These are phyloP conservation scores for Paraconiothyrium brasiliense DNA, from an alignment of 2,329 filamentous ascomycete species.

Conservation along the genomic window DNA sequence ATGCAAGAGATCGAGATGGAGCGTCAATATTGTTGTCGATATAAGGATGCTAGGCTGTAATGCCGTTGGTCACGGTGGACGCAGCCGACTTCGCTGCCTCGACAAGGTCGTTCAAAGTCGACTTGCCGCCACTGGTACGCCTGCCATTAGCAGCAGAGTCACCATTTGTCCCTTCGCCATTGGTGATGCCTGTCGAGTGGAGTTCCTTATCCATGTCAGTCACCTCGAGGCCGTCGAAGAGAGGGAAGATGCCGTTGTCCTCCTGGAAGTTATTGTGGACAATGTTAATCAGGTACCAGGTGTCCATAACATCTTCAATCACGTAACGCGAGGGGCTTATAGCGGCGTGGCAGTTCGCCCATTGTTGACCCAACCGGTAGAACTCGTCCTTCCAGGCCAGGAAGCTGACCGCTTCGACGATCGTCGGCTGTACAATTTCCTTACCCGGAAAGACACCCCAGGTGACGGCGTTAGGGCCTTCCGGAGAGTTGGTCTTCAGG, in stretches of 20 bases:
- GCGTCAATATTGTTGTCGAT: constrained; percentile 2
- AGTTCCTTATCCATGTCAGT: constrained; percentile 66
- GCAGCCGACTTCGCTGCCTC: constrained; percentile 41
- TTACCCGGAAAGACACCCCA: constrained; percentile 99
- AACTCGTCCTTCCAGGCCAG: constrained; percentile 99
- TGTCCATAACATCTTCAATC: constrained; percentile 84
- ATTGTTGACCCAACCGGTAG: constrained; percentile 89
- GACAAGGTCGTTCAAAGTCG: constrained; percentile 29
- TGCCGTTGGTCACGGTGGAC: constrained; percentile 40
- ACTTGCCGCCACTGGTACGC: constrained; percentile 10
- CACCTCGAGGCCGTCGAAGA: constrained; percentile 83
- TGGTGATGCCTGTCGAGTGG: constrained; percentile 26
- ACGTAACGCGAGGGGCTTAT: constrained; percentile 79
- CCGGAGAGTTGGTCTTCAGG: constrained; percentile 84
- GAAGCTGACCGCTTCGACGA: constrained; percentile 97
- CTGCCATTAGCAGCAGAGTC: constrained; percentile 15
- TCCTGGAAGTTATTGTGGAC: constrained; percentile 99
- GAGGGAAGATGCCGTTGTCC: constrained; percentile 79
- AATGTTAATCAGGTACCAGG: constrained; percentile 97
- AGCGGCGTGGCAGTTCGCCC: constrained; percentile 88
- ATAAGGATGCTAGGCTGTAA: constrained; percentile 39
- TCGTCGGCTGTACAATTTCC: constrained; percentile 99
- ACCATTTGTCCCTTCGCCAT: constrained; percentile 21
- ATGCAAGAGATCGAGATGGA: constrained; percentile 36
- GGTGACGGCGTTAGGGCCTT: constrained; percentile 96